Evolutionary conservation across 169 alveolate species (phyloP).

Genomic region (Plasmodium fragile): DNA sequence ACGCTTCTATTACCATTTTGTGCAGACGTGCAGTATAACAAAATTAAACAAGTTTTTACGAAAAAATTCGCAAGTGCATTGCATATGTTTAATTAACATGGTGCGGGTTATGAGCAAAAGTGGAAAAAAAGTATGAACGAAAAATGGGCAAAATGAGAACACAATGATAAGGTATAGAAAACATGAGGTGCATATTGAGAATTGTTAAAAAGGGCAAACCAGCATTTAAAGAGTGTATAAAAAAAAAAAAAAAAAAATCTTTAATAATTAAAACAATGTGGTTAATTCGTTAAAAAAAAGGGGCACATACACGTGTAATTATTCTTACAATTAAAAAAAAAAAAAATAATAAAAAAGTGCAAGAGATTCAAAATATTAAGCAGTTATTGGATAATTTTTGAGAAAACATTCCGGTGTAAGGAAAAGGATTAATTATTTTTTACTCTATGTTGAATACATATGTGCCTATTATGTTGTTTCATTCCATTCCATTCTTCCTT

Average conservation of each 20-base stretch:
- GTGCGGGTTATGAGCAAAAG: not conserved
- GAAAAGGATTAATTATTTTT: not conserved
- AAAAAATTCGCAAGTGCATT: not conserved
- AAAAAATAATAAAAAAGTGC: not conserved
- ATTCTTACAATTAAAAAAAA: not conserved
- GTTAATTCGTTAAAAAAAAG: slow-evolving; percentile 10
- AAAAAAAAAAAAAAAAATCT: not conserved
- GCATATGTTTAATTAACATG: not conserved
- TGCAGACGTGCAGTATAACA: not conserved
- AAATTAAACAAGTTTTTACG: not conserved
- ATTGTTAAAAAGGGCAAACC: not conserved
- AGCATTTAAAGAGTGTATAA: slow-evolving; percentile 5
- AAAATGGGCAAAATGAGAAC: not conserved
- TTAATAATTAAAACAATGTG: slow-evolving; percentile 26
- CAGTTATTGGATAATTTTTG: not conserved
- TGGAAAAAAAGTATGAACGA: not conserved
- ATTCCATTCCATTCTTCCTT: not conserved
- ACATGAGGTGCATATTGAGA: not conserved
- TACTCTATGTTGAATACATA: not conserved
- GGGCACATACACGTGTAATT: not conserved
- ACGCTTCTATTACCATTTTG: not conserved
- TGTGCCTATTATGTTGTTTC: not conserved
- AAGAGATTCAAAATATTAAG: slow-evolving; percentile 1
- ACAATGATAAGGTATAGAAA: not conserved
- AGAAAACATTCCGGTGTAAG: slow-evolving; percentile 18